Evolutionary conservation across 2,329 filamentous ascomycete species (phyloP).

Genomic region (Verticillium isaacii): DNA sequence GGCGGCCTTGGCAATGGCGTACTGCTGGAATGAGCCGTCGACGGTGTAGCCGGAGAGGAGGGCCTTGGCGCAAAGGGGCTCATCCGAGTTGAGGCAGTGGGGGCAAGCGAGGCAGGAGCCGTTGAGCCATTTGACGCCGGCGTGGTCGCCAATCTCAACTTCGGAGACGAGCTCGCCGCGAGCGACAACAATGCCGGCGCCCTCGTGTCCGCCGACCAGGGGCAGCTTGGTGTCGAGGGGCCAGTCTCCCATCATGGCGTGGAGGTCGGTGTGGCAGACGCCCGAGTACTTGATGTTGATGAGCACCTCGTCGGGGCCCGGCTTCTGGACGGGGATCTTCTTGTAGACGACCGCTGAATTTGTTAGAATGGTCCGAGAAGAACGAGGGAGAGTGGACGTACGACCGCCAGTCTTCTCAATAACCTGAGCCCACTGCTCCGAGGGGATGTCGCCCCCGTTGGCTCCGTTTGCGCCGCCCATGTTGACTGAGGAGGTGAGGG

Average conservation of each 20-base stretch:
- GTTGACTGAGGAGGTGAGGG: neutral
- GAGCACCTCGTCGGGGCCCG: constrained; percentile 85
- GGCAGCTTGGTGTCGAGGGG: constrained; percentile 78
- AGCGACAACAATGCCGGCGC: constrained; percentile 79
- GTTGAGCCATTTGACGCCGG: constrained; percentile 91
- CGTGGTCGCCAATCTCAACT: constrained; percentile 76
- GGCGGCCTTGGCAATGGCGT: constrained; percentile 79
- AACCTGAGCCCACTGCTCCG: constrained; percentile 87
- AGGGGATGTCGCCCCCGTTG: constrained; percentile 50
- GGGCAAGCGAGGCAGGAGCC: constrained; percentile 77
- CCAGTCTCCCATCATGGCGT: constrained; percentile 86
- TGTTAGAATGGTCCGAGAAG: constrained; percentile 1
- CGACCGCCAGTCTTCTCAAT: constrained; percentile 75
- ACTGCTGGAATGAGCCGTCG: constrained; percentile 91
- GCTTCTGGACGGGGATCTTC: constrained; percentile 75
- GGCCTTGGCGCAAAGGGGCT: constrained; percentile 74
- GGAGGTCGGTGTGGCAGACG: constrained; percentile 83
- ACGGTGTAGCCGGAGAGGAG: constrained; percentile 86
- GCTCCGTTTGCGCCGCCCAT: constrained; percentile 18
- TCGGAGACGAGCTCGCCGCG: constrained; percentile 73
- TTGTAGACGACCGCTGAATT: constrained; percentile 61
- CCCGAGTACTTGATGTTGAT: constrained; percentile 87
- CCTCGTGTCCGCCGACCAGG: constrained; percentile 75
- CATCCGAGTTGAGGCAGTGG: constrained; percentile 77
- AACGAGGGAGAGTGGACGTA: constrained; percentile 27